A percentile compares a stretch with the other conserved stretches of the same genome.
phyloP scores from a whole-genome alignment of 768 basidiomycete species.

The Heimioporus sp. region DNA sequence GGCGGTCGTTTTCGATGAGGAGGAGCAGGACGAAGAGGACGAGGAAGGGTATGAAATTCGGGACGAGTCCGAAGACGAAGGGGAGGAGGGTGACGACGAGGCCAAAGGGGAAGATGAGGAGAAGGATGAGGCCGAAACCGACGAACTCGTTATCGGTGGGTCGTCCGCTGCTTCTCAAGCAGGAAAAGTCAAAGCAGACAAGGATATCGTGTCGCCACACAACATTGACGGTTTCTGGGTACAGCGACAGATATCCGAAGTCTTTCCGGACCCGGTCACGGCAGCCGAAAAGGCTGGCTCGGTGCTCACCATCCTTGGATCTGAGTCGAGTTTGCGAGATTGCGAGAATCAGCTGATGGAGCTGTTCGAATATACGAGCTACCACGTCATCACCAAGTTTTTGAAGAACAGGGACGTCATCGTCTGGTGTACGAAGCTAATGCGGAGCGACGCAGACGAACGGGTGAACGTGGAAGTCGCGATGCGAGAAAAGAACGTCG shows the following conservation, averaged over 20 bases:
- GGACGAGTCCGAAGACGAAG: conserved; percentile 78
- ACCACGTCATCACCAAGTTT: conserved; percentile 86
- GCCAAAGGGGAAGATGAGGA: conserved; percentile 41
- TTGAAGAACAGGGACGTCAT: conserved; percentile 95
- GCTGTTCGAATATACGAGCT: conserved; percentile 89
- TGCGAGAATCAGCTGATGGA: conserved; percentile 97
- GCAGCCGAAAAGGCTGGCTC: conserved; percentile 87
- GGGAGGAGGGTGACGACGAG: conserved; percentile 54
- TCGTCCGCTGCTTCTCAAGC: conserved; percentile 47
- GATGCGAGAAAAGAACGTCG: conserved; percentile 96
- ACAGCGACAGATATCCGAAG: conserved; percentile 86
- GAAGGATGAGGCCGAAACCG: conserved; percentile 51
- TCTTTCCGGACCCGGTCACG: conserved; percentile 93
- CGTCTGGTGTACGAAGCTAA: conserved; percentile 97
- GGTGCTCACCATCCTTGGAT: conserved; percentile 82
- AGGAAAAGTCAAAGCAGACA: conserved; percentile 56
- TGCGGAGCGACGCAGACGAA: conserved; percentile 85
- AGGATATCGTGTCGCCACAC: conserved; percentile 84
- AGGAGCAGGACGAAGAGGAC: conserved; percentile 92
- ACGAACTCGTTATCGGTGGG: conserved; percentile 79
- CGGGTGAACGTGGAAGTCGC: conserved; percentile 93
- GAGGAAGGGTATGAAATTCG: conserved; percentile 86
- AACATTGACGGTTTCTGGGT: conserved; percentile 98
- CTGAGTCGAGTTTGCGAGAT: conserved; percentile 86
- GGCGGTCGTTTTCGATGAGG: conserved; percentile 96